A percentile compares a stretch with the other conserved stretches of the same genome.
Evolutionary conservation across 371 early-diverging fungal species (phyloP).

Genomic region (Mucor mucedo): DNA sequence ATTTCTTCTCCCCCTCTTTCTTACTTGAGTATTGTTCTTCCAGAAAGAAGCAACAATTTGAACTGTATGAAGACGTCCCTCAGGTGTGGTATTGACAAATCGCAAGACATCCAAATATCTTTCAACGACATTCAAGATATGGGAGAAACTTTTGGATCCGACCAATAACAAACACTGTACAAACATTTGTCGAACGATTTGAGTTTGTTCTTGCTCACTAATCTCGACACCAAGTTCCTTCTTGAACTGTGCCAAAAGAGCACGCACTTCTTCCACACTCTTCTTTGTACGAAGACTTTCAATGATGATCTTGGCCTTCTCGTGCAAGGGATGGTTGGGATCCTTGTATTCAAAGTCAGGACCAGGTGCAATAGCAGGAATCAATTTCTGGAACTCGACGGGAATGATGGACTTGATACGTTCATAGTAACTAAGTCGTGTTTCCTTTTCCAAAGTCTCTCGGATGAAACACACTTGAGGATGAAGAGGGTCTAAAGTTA

Average conservation of each 20-base stretch:
- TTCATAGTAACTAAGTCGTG: conserved; percentile 87
- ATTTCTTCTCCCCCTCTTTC: background rate
- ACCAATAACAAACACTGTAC: conserved; percentile 81
- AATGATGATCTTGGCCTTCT: conserved; percentile 63
- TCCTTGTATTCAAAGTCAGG: conserved; percentile 72
- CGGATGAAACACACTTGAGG: conserved; percentile 72
- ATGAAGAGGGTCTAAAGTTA: conserved; percentile 50
- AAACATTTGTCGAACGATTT: conserved; percentile 71
- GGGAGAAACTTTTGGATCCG: conserved; percentile 93
- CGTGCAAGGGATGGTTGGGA: conserved; percentile 54
- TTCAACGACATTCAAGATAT: conserved; percentile 89
- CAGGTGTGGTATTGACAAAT: conserved; percentile 60
- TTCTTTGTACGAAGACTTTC: conserved; percentile 66
- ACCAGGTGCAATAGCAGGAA: conserved; percentile 71
- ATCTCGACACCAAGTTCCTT: conserved; percentile 38
- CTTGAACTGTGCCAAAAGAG: conserved; percentile 49
- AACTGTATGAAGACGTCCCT: conserved; percentile 72
- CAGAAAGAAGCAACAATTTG: conserved; percentile 83
- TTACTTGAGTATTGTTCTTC: conserved; percentile 76
- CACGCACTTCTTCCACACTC: conserved; percentile 67
- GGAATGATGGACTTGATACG: conserved; percentile 82
- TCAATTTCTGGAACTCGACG: conserved; percentile 60
- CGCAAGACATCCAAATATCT: conserved; percentile 75
- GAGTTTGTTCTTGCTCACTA: conserved; percentile 46
- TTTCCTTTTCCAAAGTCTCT: conserved; percentile 82